Conservation (phyloP, 2,329 filamentous ascomycete species). For the Zymoseptoria tritici region DNA sequence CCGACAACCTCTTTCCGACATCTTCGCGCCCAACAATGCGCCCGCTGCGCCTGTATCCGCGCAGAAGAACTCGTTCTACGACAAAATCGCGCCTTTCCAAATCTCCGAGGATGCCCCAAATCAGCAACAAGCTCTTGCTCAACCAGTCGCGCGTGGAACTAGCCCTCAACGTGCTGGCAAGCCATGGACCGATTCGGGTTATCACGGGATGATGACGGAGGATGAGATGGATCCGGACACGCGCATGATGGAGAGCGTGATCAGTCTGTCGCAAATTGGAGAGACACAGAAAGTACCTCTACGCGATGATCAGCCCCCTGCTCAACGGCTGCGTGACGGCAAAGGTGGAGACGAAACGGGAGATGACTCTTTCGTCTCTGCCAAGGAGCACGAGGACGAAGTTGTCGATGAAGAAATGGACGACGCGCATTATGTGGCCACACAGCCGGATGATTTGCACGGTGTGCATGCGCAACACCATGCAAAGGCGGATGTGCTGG, state of each 20-base stretch:
- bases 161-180: slow-evolving; percentile 30
- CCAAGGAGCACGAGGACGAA: slow-evolving; percentile 36
- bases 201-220: slow-evolving; percentile 56
- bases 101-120: slow-evolving; percentile 47
- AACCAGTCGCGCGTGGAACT: slow-evolving; percentile 24
- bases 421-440: slow-evolving; percentile 33
- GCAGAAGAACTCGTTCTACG: slow-evolving; percentile 43
- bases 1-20: slow-evolving; percentile 47
- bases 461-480: background rate
- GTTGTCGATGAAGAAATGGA: slow-evolving; percentile 11
- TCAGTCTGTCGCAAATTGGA: slow-evolving; percentile 10
- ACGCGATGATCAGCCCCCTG: slow-evolving; percentile 23
- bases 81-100: slow-evolving; percentile 52
- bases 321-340: slow-evolving; percentile 20
- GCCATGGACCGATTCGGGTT: slow-evolving; percentile 56
- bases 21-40: slow-evolving; percentile 40
- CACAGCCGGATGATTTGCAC: slow-evolving; percentile 27
- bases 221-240: slow-evolving; percentile 42
- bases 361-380: slow-evolving; percentile 43
- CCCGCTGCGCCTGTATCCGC: slow-evolving; percentile 47
- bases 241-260: slow-evolving; percentile 12
- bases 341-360: slow-evolving; percentile 19
- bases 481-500: background rate
- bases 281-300: slow-evolving; percentile 17
- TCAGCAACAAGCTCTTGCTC: slow-evolving; percentile 2